phyloP scores from a whole-genome alignment of 257 asterid species.

The Forsythia viridissima region DNA sequence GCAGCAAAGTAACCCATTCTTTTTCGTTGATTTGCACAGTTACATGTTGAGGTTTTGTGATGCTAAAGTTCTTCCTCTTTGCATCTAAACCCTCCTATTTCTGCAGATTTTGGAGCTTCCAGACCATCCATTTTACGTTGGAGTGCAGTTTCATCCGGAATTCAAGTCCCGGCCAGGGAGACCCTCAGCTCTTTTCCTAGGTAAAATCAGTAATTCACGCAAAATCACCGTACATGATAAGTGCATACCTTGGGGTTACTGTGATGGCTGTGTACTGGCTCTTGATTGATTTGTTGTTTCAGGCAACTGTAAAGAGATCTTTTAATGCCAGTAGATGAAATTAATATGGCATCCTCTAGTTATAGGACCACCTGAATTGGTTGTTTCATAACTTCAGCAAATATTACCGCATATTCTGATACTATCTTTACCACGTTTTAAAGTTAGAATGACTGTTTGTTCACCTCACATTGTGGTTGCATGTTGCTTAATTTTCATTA shows the following conservation, averaged over 20 bases:
- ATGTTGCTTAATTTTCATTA: neutral
- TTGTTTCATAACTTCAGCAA: neutral
- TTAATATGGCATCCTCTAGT: neutral
- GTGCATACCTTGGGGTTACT: neutral
- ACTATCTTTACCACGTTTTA: neutral
- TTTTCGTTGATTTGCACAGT: neutral
- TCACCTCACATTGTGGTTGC: neutral
- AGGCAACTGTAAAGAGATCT: neutral
- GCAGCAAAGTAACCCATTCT: neutral
- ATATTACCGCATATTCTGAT: neutral
- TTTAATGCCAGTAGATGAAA: neutral
- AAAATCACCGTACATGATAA: neutral
- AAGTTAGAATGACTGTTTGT: neutral
- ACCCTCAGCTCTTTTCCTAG: constrained; percentile 77
- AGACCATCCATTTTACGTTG: constrained; percentile 79
- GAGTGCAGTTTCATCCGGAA: constrained; percentile 96
- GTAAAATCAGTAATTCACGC: constrained; percentile 36
- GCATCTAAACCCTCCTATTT: constrained; percentile 19
- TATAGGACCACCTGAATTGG: neutral
- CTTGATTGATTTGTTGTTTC: neutral
- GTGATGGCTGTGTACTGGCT: neutral
- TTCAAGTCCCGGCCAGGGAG: constrained; percentile 89
- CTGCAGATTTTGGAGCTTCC: constrained; percentile 72
- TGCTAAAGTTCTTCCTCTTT: constrained; percentile 14
- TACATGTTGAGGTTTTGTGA: constrained; percentile 2